Conservation (phyloP, 306 rosid genomes). For the Glycine latifolia region DNA sequence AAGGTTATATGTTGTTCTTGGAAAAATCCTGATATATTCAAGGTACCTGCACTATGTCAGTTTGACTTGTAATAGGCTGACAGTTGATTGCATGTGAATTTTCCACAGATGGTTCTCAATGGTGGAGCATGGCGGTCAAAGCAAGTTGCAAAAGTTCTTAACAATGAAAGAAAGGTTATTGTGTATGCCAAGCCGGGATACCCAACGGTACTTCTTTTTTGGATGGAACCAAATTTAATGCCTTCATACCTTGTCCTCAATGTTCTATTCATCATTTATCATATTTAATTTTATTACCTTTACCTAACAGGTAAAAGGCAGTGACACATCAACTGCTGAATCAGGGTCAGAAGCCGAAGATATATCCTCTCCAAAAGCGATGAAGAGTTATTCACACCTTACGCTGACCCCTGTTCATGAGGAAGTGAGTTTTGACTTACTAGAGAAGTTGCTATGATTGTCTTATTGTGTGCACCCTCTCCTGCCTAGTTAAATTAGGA, state of each 20-base stretch:
- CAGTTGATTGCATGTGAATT: slow-evolving; percentile 28
- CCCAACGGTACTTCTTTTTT: slow-evolving; percentile 70
- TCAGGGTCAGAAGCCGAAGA: slow-evolving; percentile 99
- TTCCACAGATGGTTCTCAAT: slow-evolving; percentile 80
- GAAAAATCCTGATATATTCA: background rate
- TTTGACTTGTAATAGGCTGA: slow-evolving; percentile 39
- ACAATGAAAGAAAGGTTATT: slow-evolving; percentile 88
- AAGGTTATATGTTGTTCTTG: slow-evolving; percentile 63
- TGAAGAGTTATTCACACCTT: slow-evolving; percentile 81
- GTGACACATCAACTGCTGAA: slow-evolving; percentile 98
- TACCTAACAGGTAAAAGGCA: slow-evolving; percentile 79
- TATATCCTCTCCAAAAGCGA: slow-evolving; percentile 88
- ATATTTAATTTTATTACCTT: slow-evolving; percentile 27
- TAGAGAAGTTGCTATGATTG: slow-evolving; percentile 31
- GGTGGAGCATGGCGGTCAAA: slow-evolving; percentile 83
- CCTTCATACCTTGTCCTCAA: slow-evolving; percentile 1
- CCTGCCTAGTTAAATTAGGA: slow-evolving; percentile 5
- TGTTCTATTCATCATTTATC: slow-evolving; percentile 10
- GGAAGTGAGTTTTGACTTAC: slow-evolving; percentile 71
- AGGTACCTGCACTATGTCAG: background rate
- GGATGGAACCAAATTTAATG: slow-evolving; percentile 28
- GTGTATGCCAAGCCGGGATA: slow-evolving; percentile 88
- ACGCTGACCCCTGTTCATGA: slow-evolving; percentile 98
- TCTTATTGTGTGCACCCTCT: background rate
- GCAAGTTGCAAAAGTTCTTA: slow-evolving; percentile 89